Percentiles rank a stretch among this genome's conserved stretches.
phyloP scores from a whole-genome alignment of 1,284 basidiomycete genomes.

The Heterobasidion parviporum region DNA sequence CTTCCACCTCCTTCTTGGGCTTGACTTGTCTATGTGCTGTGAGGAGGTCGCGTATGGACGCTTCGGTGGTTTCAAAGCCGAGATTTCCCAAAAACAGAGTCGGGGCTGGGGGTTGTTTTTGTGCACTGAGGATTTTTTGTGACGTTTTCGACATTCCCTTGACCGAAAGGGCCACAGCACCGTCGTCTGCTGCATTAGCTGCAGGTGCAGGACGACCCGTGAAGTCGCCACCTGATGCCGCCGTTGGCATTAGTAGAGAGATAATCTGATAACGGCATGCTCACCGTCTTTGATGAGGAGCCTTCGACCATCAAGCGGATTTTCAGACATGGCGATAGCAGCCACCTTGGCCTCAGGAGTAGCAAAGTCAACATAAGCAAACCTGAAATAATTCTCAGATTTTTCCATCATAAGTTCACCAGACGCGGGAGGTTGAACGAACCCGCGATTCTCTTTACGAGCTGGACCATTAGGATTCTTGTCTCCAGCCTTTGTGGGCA shows the following conservation, averaged over 20 bases:
- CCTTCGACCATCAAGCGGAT: constrained; percentile 76
- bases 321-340: constrained; percentile 79
- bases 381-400: constrained; percentile 39
- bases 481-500: constrained; percentile 53
- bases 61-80: constrained; percentile 78
- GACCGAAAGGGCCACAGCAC: constrained; percentile 19
- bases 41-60: constrained; percentile 64
- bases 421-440: constrained; percentile 14
- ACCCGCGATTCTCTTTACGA: constrained; percentile 63
- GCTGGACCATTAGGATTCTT: constrained; percentile 11
- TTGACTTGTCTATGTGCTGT: constrained; percentile 47
- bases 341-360: constrained; percentile 64
- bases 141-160: constrained; percentile 63
- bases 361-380: constrained; percentile 93
- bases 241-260: not conserved
- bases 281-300: constrained; percentile 90
- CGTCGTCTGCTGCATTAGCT: constrained; percentile 19
- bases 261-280: constrained; percentile 15
- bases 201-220: constrained; percentile 47
- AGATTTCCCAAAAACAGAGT: constrained; percentile 89
- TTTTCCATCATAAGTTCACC: not conserved
- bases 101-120: constrained; percentile 78
- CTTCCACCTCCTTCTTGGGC: constrained; percentile 18
- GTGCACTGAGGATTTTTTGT: constrained; percentile 72
- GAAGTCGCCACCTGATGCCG: constrained; percentile 60